Base-by-base conservation (phyloP, 2,329 filamentous ascomycete species). In the Phoma sp. region DNA sequence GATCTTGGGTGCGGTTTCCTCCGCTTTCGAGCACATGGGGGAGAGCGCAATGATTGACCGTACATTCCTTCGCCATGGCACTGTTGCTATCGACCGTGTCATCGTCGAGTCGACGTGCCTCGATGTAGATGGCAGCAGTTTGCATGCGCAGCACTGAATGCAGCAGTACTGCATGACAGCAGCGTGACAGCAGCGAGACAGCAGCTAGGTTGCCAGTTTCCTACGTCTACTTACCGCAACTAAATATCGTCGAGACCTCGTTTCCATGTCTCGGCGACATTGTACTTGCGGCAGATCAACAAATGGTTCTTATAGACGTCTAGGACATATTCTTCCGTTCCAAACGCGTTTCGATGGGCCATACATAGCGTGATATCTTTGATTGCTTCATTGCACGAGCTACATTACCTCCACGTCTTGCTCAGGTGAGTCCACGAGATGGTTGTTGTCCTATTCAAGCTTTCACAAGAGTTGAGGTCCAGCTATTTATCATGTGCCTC, bases 1-100 rank as follows among this genome's bases (percentile, higher is more conserved):
- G 80, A 79, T 83, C 80, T 83, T 83, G 81, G 81, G 81, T 83
- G 81, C 81, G 81, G 80, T 83, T 77, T 75, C 80, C 81, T 71
- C 67, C 74, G 71, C 72, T 71, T 75, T 74, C 62, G 61, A 62
- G 69, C 71, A 53, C 15, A 71, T 83, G 80, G 78, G 70, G 78
- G 81, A 77, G 80, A 82, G 76, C 81, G 81, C 81, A 84, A 83
- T 83, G 81, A 83, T 83, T 79, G 79, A 80, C 75, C 76, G 79
- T 78, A 84, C 81, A 84, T 74, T 32, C 42, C 30, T 46, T 45
- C 17, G 12, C 30, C 33, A 46, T 25, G 3, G 14, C 49, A 21
- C 28, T 47, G 50, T 39, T 53, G 51, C 38, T 53, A 48, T 53
- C 51, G 51, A 53, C 43, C 23, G 43, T 48, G 51, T 37, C 33